Evolutionary conservation across 2,329 filamentous ascomycete species (phyloP).

Genomic region (Knoxdaviesia capensis): DNA sequence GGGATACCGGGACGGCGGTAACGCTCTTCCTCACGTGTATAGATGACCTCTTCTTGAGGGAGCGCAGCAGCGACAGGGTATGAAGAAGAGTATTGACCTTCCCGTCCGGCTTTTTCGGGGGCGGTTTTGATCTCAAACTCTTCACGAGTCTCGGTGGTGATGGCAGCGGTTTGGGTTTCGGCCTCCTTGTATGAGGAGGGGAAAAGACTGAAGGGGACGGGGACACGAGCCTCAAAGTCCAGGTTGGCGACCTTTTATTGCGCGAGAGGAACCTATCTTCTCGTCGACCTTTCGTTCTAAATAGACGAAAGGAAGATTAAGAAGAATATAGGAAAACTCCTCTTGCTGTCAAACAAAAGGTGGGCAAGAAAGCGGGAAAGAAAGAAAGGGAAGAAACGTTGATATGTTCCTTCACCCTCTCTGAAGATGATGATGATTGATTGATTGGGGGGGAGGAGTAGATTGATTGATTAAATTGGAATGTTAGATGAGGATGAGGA

Average conservation of each 20-base stretch:
- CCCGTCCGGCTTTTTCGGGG: slow-evolving; percentile 69
- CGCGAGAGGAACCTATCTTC: slow-evolving; percentile 35
- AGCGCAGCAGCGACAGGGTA: slow-evolving; percentile 33
- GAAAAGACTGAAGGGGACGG: slow-evolving; percentile 99
- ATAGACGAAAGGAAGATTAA: slow-evolving; percentile 46
- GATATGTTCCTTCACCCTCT: no score
- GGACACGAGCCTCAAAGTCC: slow-evolving; percentile 99
- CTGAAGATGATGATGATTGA: neutral
- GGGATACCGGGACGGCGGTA: slow-evolving; percentile 50
- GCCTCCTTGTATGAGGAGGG: slow-evolving; percentile 78
- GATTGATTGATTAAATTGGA: neutral
- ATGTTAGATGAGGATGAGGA: neutral
- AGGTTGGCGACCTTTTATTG: slow-evolving; percentile 75
- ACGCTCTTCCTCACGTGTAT: slow-evolving; percentile 60
- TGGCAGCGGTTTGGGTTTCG: slow-evolving; percentile 20
- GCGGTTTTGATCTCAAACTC: slow-evolving; percentile 65
- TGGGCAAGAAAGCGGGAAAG: neutral
- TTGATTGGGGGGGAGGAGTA: neutral
- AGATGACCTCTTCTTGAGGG: slow-evolving; percentile 69
- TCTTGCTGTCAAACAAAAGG: neutral
- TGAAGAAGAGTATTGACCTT: slow-evolving; percentile 77
- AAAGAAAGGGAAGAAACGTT: neutral
- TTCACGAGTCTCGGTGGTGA: slow-evolving; percentile 33
- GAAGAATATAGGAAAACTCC: slow-evolving; percentile 8
- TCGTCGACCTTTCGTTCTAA: slow-evolving; percentile 26